Base-by-base conservation (phyloP, 2,329 filamentous ascomycete genomes). In the Pseudogymnoascus verrucosus region DNA sequence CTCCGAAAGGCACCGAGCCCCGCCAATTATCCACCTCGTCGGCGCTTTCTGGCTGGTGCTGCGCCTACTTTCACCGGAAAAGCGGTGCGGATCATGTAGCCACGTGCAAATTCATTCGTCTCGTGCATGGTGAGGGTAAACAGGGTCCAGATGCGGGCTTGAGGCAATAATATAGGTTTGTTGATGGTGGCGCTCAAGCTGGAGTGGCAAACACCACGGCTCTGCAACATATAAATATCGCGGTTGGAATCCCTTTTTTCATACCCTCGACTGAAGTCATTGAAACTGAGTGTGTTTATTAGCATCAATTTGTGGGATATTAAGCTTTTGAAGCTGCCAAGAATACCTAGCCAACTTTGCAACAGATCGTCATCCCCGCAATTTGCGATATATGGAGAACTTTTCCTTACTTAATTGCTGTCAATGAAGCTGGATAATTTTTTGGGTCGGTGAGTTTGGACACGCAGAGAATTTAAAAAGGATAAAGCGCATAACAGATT, bases 301-400 rank as follows among this genome's bases (percentile, higher is more conserved):
- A 31, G 26, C 26, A 31, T 31, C 47, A 57, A 57, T 57, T 12
- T 57, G 47, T 57, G n/a, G 10, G 34, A 57, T 5, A 57, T 57
- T 57, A 57, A 57, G 47, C 47, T 57, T 57, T 57, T 57, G 47
- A 57, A 57, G 47, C 47, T 54, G 47, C 26, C 47, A 57, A 57
- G 47, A 57, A 57, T 57, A 57, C 47, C 47, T 31, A 57, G 47
- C 47, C 47, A 57, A 31, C 47, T 57, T 57, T n/a, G 47, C 47
- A 57, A 57, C 47, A 57, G 47, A 57, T 57, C 47, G 47, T 12
- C 47, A 26, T 57, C 47, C 26, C 47, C 47, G n/a, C 26, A 57
- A 57, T 57, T 31, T 34, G 47, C n/a, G n/a, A 31, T 57, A 57
- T 34, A 31, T 34, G 47, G 47, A 7, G 47, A 31, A 7, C 7